Percentiles rank a stretch among this genome's conserved stretches.
These are phyloP conservation scores for Flammula alnicola DNA, from an alignment of 1,284 basidiomycete genomes.

Conservation along the genomic window DNA sequence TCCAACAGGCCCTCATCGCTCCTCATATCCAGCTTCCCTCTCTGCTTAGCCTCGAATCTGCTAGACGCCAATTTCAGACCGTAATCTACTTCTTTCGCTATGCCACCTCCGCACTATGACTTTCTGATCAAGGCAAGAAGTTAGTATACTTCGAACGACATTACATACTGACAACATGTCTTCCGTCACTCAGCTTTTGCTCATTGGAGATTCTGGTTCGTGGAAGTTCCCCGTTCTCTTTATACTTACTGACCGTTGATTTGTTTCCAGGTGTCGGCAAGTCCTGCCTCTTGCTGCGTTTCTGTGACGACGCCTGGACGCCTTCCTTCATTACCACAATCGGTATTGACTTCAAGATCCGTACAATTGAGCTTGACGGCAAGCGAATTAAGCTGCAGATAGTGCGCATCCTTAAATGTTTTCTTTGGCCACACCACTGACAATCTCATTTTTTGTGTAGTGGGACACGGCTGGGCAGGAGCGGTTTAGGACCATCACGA, in stretches of 20 bases:
- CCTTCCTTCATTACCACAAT: conserved; percentile 99
- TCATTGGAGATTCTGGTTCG: conserved; percentile 95
- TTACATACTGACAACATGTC: not conserved
- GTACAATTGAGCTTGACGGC: conserved; percentile 95
- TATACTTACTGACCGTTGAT: conserved; percentile 4
- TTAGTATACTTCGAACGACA: not conserved
- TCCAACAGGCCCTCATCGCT: no score
- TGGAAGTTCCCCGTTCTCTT: conserved; percentile 1
- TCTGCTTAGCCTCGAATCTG: not conserved
- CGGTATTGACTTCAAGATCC: conserved; percentile 96
- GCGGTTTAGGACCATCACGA: conserved; percentile 98
- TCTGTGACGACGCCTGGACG: conserved; percentile 99
- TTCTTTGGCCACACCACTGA: conserved; percentile 2
- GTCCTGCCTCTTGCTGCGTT: conserved; percentile 96
- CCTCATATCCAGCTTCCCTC: not conserved
- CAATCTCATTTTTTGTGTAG: conserved; percentile 43
- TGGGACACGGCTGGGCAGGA: conserved; percentile 99
- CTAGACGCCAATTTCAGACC: conserved; percentile 4
- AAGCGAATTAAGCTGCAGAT: conserved; percentile 97
- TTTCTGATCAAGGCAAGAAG: conserved; percentile 87
- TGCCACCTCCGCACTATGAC: conserved; percentile 89
- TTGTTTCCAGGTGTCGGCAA: conserved; percentile 87
- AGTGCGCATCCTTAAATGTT: conserved; percentile 51
- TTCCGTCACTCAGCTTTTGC: conserved; percentile 71
- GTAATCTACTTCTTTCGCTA: conserved; percentile 32